Base-by-base conservation (phyloP, 1,284 basidiomycete species). In the Papiliotrema fonsecae region DNA sequence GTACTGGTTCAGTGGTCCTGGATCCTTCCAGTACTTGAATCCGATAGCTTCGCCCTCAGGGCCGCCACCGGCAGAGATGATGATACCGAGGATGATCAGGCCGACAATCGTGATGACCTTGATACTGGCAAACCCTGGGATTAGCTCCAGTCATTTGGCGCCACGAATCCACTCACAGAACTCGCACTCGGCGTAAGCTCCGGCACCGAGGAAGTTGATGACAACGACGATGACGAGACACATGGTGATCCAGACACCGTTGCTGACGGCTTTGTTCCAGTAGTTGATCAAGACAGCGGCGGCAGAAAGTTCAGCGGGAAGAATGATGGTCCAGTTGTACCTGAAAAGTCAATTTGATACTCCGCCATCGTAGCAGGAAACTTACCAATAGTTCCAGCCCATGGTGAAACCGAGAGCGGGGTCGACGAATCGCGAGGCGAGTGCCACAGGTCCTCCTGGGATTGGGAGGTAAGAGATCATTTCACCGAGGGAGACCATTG, bases 61-160 rank as follows among this genome's bases (percentile, higher is more conserved):
- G 2, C 80, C 84, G 55, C 84, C 85, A 47, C 85, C 86, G 18
- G 85, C 79, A 62, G 86, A 84, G 47, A 88, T 78, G 51, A 86
- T 70, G 41, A 87, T 74, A 46, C 83, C 84, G 46, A 78, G 74
- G 45, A 87, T 62, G 53, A 86, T 59, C 27, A 57, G 51, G 32
- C 57, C 61, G 36, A 58, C 45, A 35, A 65, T 55, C 14, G 60
- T 58, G 41, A 66, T 46, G 31, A 67, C 62, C 49, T 69, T 66
- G 54, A 66, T 57, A 7, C 53, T 51, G 13, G 62, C 61, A 57
- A 63, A 66, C 58, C n/a, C n/a, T n/a, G n/a, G n/a, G n/a, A n/a
- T n/a, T n/a, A n/a, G n/a, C n/a, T n/a, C n/a, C 34, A 35, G 34
- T n/a, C 34, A n/a, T 14, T 16, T 16, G 34, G 16, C 34, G n/a